Conservation (phyloP, 768 basidiomycete species). For the Macrolepiota fuliginosa region DNA sequence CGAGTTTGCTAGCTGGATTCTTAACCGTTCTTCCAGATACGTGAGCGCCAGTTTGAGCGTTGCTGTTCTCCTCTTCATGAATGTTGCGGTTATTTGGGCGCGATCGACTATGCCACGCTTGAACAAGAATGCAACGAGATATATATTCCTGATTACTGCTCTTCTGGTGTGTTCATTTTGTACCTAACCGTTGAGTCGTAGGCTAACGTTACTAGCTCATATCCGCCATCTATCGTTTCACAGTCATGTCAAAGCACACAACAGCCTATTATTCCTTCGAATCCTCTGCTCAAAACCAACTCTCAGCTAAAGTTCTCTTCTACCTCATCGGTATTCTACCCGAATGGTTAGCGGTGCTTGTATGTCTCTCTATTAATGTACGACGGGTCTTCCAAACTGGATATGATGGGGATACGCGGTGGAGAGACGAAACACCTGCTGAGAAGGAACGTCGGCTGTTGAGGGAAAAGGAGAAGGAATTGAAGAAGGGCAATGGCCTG, state of each 20-base stretch:
- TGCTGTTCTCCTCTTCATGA: slow-evolving; percentile 19
- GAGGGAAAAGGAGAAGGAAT: slow-evolving; percentile 19
- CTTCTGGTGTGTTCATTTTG: not conserved
- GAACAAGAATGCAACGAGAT: slow-evolving; percentile 15
- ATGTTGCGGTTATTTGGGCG: slow-evolving; percentile 21
- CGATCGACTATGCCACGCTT: slow-evolving; percentile 19
- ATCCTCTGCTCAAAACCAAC: slow-evolving; percentile 25
- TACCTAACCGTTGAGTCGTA: not conserved
- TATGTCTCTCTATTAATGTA: slow-evolving; percentile 23
- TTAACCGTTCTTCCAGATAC: slow-evolving; percentile 19
- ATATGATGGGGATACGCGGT: slow-evolving; percentile 20
- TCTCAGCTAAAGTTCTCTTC: slow-evolving; percentile 26
- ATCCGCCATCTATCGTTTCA: slow-evolving; percentile 29
- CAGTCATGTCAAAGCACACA: slow-evolving; percentile 28
- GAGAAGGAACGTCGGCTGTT: slow-evolving; percentile 20
- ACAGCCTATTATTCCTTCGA: slow-evolving; percentile 20
- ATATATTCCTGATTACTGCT: not conserved
- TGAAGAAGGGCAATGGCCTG: slow-evolving; percentile 10
- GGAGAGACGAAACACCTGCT: slow-evolving; percentile 22
- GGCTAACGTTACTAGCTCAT: slow-evolving; percentile 16
- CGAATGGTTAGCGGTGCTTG: slow-evolving; percentile 26
- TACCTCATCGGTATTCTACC: slow-evolving; percentile 33
- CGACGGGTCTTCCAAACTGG: slow-evolving; percentile 26
- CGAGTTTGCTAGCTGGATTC: not conserved
- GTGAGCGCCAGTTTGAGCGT: slow-evolving; percentile 26